Percentiles rank a stretch among this genome's conserved stretches.
phyloP scores from a whole-genome alignment of 2,329 filamentous ascomycete species.

The Parafenestella ontariensis region DNA sequence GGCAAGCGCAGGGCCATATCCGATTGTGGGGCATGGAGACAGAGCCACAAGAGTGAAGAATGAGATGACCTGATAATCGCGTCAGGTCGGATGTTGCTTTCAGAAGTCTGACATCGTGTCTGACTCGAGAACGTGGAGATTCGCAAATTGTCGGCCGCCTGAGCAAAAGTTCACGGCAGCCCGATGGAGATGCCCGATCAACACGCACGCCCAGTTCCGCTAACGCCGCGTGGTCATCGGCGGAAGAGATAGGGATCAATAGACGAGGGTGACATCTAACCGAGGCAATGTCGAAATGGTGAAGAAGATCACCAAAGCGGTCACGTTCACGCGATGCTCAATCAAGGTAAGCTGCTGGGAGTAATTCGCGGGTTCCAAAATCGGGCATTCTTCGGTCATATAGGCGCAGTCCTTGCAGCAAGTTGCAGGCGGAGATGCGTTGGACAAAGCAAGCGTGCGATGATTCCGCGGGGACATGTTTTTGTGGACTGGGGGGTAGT shows the following conservation, averaged over 20 bases:
- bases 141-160: conserved; percentile 4
- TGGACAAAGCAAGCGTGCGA: neutral
- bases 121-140: conserved; percentile 8
- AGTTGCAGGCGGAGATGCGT: conserved; percentile 8
- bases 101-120: conserved; percentile 1
- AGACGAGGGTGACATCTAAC: conserved; percentile 18
- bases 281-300: conserved; percentile 14
- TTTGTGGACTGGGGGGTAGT: neutral
- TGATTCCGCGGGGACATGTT: neutral
- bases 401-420: conserved; percentile 11
- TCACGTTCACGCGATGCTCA: conserved; percentile 22
- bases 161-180: conserved; percentile 9
- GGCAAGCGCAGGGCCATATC: conserved; percentile 11
- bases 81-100: neutral
- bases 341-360: conserved; percentile 22
- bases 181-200: conserved; percentile 12
- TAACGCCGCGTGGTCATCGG: conserved; percentile 11
- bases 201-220: conserved; percentile 15
- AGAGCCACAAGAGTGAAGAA: conserved; percentile 2
- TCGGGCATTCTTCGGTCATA: conserved; percentile 43
- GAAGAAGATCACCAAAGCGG: conserved; percentile 4
- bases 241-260: conserved; percentile 15
- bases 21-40: conserved; percentile 5
- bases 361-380: conserved; percentile 27
- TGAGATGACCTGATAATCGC: conserved; percentile 6